Evolutionary conservation across 2,329 filamentous ascomycete genomes (phyloP), one percentile per base, ranked within the genome.

Genomic region (Paracorniculantispora psalliotae): DNA sequence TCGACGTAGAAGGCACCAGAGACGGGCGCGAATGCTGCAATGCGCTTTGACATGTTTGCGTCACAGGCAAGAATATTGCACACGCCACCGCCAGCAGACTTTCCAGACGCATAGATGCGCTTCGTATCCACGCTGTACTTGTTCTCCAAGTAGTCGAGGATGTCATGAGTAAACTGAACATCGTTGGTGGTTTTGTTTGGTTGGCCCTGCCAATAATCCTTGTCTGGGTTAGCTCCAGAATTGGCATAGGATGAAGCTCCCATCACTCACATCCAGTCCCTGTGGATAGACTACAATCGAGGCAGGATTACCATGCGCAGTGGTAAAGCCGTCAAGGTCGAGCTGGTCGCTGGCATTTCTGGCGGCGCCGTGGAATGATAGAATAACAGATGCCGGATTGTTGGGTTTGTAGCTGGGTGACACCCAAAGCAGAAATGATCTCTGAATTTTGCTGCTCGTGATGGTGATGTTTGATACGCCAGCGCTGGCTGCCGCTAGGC

Each of bases 351-450:
- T 61, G 0, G 75, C 72, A 21, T 67, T 71, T 39, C 70, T 69
- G 48, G 64, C 69, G 0, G 70, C 71, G 2, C 76, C 77, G 62
- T 80, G 77, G 59, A 77, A 79, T 0, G 74, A 77, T 5, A 80
- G 64, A 9, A 80, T 73, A 1, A 77, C 64, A 0, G 77, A 71
- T 44, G 75, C 72, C 12, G 54, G 33, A 2, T 19, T 41, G 3
- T 41, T 30, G 1, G 54, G 41, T 46, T 71, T 61, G 47, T 78
- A 79, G 1, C 9, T 66, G 9, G 67, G 61, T 0, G 77, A 77
- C 1, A 77, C 65, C 48, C 73, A 67, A 65, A 67, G 70, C 57
- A 67, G 67, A 65, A 69, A 79, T 66, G 59, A 72, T 68, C 63
- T 70, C 19, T 30, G 3, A 17, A 13, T 3, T 7, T 49, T 21